Evolutionary conservation across 2,329 filamentous ascomycete species (phyloP), one percentile per base, ranked within the genome.

Genomic region (Pseudocercospora musae): DNA sequence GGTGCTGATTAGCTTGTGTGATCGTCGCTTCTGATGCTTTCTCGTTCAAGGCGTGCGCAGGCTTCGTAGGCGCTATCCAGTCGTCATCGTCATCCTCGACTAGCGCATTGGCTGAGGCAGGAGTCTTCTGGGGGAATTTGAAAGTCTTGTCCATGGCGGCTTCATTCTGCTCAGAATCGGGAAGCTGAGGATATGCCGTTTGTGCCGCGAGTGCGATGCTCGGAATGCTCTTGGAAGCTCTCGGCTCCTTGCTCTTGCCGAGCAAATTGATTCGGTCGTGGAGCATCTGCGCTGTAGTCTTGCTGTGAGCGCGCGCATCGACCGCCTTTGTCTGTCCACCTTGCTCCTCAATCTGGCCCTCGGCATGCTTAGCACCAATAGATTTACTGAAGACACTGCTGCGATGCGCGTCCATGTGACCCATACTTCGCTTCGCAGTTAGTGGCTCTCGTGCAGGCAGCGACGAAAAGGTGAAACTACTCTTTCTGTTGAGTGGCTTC

Each of bases 401-500:
- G 62, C 89, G 84, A 29, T 68, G 65, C 25, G 69, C 71, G 57
- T 96, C 91, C 37, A 93, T 75, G 68, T 96, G 89, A 71, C 84
- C 92, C 71, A 92, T 86, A 74, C 90, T 96, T 78, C 93, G 94
- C 75, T 96, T 96, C 15, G 85, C 86, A 31, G 87, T 87, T 57
- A 98, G 81, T 37, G 94, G 94, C 72, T 98, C 94, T 64, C 95
- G 86, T 2, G 94, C 93, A 29, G 95, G 95, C 11, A 99, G 82
- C 18, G 95, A 92, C 40, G 95, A 92, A 78, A 99, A 98, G 62
- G 90, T 96, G 63, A 99, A 83, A 74, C 94, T 98, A 77, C 93
- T 96, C 81, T 98, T 98, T 63, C 94, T 88, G 68, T 96, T 85
- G 29, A 91, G 81, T 1, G 89, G 89, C 68, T 91, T 84, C 54